These are phyloP conservation scores for Neurospora sp. DNA, from an alignment of 2,329 filamentous ascomycete species.

Conservation along the genomic window DNA sequence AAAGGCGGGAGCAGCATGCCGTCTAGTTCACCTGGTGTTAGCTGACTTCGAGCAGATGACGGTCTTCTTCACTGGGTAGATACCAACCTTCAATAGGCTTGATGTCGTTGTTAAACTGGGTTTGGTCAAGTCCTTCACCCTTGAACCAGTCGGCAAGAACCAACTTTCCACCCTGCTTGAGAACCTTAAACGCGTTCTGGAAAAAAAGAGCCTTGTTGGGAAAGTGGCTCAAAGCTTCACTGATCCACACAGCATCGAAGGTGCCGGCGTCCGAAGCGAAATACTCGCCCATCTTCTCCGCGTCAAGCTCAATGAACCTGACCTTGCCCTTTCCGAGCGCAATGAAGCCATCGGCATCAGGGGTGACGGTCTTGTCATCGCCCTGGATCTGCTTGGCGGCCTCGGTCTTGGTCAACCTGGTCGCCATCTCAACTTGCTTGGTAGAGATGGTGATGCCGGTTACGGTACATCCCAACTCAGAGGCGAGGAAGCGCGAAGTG, in stretches of 20 bases:
- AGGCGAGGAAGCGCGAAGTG: slow-evolving; percentile 46
- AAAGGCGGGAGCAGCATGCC: slow-evolving; percentile 51
- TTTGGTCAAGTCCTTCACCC: slow-evolving; percentile 33
- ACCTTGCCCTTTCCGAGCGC: slow-evolving; percentile 35
- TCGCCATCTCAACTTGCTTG: slow-evolving; percentile 49
- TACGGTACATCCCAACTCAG: slow-evolving; percentile 39
- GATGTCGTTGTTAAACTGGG: slow-evolving; percentile 40
- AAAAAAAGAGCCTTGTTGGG: slow-evolving; percentile 51
- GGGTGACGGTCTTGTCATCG: not conserved
- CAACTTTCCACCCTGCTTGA: slow-evolving; percentile 40
- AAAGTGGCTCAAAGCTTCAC: slow-evolving; percentile 50
- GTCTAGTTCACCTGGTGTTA: slow-evolving; percentile 25
- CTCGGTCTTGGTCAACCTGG: slow-evolving; percentile 33
- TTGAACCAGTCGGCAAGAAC: slow-evolving; percentile 55
- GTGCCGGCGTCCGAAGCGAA: slow-evolving; percentile 29
- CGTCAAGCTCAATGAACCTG: slow-evolving; percentile 48
- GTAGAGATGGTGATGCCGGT: slow-evolving; percentile 51
- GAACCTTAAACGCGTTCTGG: slow-evolving; percentile 36
- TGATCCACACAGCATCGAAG: slow-evolving; percentile 53
- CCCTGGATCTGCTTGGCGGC: slow-evolving; percentile 12
- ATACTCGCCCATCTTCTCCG: slow-evolving; percentile 47
- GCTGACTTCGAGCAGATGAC: not conserved
- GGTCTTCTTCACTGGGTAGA: not conserved
- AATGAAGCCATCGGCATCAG: slow-evolving; percentile 25
- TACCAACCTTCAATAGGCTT: slow-evolving; percentile 45